Base-by-base conservation (phyloP, 2,329 filamentous ascomycete species). In the Trichophyton benhamiae region DNA sequence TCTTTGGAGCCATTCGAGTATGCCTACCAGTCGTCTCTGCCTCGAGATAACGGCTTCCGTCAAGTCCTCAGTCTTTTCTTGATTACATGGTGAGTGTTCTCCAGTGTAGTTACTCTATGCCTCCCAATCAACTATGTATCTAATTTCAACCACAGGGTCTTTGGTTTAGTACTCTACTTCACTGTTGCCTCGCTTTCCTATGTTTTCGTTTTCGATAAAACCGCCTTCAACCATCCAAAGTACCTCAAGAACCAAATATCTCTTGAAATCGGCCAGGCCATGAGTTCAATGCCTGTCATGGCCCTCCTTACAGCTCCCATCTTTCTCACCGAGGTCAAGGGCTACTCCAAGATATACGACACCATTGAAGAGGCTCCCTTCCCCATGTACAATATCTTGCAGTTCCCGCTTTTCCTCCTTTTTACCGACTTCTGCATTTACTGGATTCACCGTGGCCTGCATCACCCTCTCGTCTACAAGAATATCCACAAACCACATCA, bases 401-500 rank as follows among this genome's bases (percentile, higher is more conserved):
- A 96, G 75, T 92, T 95, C 77, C 91, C 91, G 6, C 73, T 94
- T 69, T 96, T 95, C 80, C 80, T 95, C 71, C 72, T 86, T 71
- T 95, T 95, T 74, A 95, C 91, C 77, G 91, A 96, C 76, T 87
- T 87, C 74, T 85, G 82, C 77, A 91, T 96, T 78, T 95, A 96
- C 81, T 89, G 87, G 82, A 92, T 95, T 69, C 91, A 95, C 78
- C 87, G 91, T 62, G 87, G 83, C 62, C 82, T 95, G 64, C 91
- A 96, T 76, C 86, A 91, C 75, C 88, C 88, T 15, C 71, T 76
- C 55, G 72, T 94, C 67, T 97, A 97, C 83, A 95, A 91, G 79
- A 80, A 80, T 67, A 81, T 96, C 58, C 92, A 97, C 83, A 97
- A 97, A 83, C 87, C 91, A 66, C 92, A 97, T 77, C 92, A 97